Evolutionary conservation across 2,329 filamentous ascomycete species (phyloP).

Genomic region (Elsinoe perseae): DNA sequence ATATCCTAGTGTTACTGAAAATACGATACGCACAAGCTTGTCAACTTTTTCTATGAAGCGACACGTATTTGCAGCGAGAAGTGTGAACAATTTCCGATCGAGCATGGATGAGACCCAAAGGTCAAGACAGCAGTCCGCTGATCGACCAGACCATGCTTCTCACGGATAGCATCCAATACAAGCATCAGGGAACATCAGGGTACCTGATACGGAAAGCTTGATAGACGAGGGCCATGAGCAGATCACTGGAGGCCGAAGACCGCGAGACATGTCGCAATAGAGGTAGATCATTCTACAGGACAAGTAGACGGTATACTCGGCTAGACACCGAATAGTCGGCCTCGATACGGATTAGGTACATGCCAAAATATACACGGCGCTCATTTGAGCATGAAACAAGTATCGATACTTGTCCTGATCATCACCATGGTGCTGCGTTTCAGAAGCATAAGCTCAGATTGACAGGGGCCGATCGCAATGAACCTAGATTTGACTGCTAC

Average conservation of each 20-base stretch:
- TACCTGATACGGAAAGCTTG: no score
- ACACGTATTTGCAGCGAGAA: no score
- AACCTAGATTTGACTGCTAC: background rate
- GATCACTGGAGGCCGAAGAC: background rate
- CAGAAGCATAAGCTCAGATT: background rate
- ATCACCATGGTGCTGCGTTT: background rate
- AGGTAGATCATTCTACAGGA: background rate
- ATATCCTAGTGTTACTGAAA: no score
- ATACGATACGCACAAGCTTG: no score
- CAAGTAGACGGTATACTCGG: background rate
- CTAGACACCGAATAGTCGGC: background rate
- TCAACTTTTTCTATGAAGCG: no score
- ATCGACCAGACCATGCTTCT: no score
- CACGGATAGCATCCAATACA: no score
- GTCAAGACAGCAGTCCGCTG: no score
- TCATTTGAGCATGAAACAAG: constrained; percentile 1
- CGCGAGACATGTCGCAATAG: background rate
- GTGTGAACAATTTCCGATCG: no score
- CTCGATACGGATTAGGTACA: background rate
- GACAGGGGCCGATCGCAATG: background rate
- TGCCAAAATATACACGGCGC: background rate
- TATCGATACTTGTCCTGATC: constrained; percentile 7
- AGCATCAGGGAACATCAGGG: no score
- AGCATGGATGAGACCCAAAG: no score
- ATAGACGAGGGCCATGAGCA: background rate